Percentiles rank a stretch among this genome's conserved stretches.
These are phyloP conservation scores for Clathrus columnatus DNA, from an alignment of 768 basidiomycete genomes.

Conservation along the genomic window DNA sequence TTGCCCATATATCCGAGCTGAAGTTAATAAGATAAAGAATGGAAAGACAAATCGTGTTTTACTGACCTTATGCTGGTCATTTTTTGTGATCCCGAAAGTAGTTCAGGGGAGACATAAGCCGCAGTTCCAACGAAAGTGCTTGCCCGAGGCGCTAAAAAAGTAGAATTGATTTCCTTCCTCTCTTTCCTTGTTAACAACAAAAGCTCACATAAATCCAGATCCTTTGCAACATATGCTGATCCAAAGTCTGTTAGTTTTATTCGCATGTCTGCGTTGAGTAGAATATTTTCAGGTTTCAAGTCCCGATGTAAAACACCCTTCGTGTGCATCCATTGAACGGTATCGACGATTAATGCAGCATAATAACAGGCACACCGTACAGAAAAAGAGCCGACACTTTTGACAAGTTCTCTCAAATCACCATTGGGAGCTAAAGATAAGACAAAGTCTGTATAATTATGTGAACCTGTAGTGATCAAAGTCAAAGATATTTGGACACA, in stretches of 20 bases:
- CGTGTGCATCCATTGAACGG: conserved; percentile 37
- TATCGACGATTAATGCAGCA: conserved; percentile 35
- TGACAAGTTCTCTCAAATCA: conserved; percentile 10
- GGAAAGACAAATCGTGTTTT: background rate
- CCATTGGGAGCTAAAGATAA: conserved; percentile 12
- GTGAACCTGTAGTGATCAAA: background rate
- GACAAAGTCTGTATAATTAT: conserved; percentile 8
- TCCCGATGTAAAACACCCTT: conserved; percentile 37
- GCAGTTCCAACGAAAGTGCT: conserved; percentile 41
- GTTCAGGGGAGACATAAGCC: conserved; percentile 40
- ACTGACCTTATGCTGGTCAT: conserved; percentile 29
- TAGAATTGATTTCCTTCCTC: conserved; percentile 5
- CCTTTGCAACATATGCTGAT: conserved; percentile 23
- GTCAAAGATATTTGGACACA: conserved; percentile 4
- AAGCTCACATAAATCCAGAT: background rate
- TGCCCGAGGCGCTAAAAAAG: conserved; percentile 16
- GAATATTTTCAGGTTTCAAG: conserved; percentile 27
- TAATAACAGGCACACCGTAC: conserved; percentile 33
- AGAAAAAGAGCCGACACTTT: conserved; percentile 33
- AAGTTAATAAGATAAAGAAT: background rate
- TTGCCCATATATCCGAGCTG: conserved; percentile 39
- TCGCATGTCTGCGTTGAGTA: conserved; percentile 36
- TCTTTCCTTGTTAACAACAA: background rate
- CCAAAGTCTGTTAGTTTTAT: conserved; percentile 45
- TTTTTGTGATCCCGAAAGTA: conserved; percentile 27